Evolutionary conservation across 169 alveolate species (phyloP), one percentile per base, ranked within the genome.

Genomic region (Plasmodium ovale): DNA sequence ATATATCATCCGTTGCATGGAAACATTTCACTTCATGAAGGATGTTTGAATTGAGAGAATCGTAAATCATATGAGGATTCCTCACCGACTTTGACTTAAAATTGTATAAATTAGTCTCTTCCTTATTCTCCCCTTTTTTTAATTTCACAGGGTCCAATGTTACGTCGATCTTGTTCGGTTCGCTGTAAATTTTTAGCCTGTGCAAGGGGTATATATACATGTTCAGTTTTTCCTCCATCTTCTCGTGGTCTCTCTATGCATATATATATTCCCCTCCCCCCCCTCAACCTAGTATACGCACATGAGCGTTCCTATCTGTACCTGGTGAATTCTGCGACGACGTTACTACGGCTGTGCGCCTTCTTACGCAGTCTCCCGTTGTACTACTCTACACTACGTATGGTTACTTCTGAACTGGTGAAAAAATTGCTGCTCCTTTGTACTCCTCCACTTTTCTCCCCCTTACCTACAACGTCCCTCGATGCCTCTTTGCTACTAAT

Each of bases 221-320:
- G 59, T 79, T 65, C 14, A 79, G 73, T 19, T 53, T 79, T 59
- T 79, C 89, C 29, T 79, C 89, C 89, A 79, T 79, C 14, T 16
- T 47, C 16, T 0, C 23, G 12, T n/a, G n/a, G 16, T 47, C 1
- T 2, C 16, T 14, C 9, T 44, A 44, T 47, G 10, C 16, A 47
- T 14, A 47, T 5, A 47, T 0, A 6, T 3, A 5, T 5, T 21
- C 12, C 56, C 56, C 16, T 47, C 16, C 9, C 16, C 12, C 16
- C 16, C 56, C n/a, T n/a, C n/a, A n/a, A n/a, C n/a, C n/a, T n/a
- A 21, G 49, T 70, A 29, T 29, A 27, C 23, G 37, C 79, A 39
- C 16, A 25, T 68, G 79, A 37, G 16, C 82, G 21, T 27, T 10
- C 21, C 9, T 25, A n/a, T 54, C 3, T 19, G 19, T 37, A 53